Percentiles rank a stretch among this genome's conserved stretches.
Conservation (phyloP, 2,329 filamentous ascomycete species). For the Colletotrichum sp. region DNA sequence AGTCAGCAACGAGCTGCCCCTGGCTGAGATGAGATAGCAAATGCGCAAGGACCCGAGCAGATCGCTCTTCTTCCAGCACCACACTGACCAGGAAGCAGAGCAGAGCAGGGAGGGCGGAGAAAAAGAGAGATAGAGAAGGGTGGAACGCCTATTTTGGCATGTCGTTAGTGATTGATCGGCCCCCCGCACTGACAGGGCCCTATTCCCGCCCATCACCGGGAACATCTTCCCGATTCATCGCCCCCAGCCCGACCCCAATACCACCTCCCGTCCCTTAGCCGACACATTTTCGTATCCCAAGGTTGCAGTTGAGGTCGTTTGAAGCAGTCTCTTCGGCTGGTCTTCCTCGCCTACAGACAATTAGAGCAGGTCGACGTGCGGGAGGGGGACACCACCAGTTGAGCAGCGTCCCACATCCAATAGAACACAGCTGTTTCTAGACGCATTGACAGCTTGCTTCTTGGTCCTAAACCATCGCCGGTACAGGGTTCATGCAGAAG, state of each 20-base stretch:
- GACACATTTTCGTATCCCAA: background rate
- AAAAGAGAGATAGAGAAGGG: background rate
- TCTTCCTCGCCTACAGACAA: background rate
- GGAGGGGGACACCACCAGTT: background rate
- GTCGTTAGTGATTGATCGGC: background rate
- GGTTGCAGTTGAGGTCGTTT: background rate
- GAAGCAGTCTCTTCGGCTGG: background rate
- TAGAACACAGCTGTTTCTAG: background rate
- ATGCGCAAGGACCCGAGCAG: background rate
- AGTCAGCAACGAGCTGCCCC: background rate
- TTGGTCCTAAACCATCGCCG: background rate
- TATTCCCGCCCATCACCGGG: background rate
- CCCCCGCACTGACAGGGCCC: slow-evolving; percentile 7
- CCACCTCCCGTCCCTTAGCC: background rate
- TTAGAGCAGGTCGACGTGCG: background rate
- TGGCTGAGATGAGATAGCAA: background rate
- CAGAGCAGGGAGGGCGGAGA: background rate
- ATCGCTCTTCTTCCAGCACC: background rate
- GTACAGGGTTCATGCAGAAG: slow-evolving; percentile 15
- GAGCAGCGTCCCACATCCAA: background rate
- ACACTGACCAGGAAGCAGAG: background rate
- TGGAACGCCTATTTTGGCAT: background rate
- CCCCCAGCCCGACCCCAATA: background rate
- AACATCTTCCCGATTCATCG: background rate
- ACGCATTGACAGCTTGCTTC: slow-evolving; percentile 6